Evolutionary conservation across 257 asterid species (phyloP), one percentile per base, ranked within the genome.

Genomic region (Petunia axillaris): DNA sequence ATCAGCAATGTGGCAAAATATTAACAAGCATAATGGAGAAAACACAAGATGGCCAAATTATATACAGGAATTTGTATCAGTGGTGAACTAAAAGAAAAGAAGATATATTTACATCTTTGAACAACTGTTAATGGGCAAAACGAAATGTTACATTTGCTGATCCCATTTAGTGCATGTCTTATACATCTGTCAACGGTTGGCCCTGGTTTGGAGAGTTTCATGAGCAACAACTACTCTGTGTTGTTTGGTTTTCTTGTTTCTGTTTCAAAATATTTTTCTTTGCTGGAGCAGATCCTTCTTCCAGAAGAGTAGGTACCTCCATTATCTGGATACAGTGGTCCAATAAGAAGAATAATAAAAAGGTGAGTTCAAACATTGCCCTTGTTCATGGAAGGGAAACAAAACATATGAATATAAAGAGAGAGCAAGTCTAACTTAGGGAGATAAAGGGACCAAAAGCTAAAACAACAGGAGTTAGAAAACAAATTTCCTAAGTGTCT

Each of bases 301-400:
- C 97, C 63, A 93, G 86, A 77, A 91, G 92, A 74, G 95, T 87
- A 7, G 98, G 98, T 82, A 91, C 91, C 90, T 93, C 94, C 98
- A 93, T 91, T 77, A 95, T 91, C 98, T 95, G 95, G 54, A 9
- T 25, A 41, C 43, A 70, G 55, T 67, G 10, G 4, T 64, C 16
- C 35, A 64, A 36, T 63, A 36, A 40, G 2, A 65, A 65, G 74
- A n/a, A 6, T n/a, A 67, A 67, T 3, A 57, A 57, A 57, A 55
- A 55, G 62, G 35, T 15, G 62, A 50, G 9, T 14, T 59, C 37
- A 5, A 48, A 48, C 53, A 48, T 7, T 48, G 8, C 53, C 10
- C 53, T 48, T 1, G 2, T 0, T 48, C 8, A 9, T 46, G 10
- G 52, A 25, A 25, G 25, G 25, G 54, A 48, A 8, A 48, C 54